Conservation (phyloP, 129 eudicot species). For the Flaveria ramosissima region DNA sequence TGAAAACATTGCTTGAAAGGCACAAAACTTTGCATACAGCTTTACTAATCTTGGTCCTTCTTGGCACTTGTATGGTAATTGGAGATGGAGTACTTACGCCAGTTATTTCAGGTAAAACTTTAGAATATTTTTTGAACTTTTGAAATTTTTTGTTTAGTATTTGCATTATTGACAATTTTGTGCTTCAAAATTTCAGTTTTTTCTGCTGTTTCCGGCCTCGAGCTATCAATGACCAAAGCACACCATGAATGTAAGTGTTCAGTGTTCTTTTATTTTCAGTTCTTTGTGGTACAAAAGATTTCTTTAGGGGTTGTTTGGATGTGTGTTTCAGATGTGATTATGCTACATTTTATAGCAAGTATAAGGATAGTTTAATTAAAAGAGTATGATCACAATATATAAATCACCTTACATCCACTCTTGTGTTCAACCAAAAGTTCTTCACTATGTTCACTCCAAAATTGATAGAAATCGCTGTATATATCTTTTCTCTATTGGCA, state of each 20-base stretch:
- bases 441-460: background rate
- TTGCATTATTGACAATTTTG: slow-evolving; percentile 7
- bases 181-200: slow-evolving; percentile 50
- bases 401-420: background rate
- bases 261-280: slow-evolving; percentile 27
- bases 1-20: slow-evolving; percentile 64
- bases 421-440: background rate
- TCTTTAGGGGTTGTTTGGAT: slow-evolving; percentile 1
- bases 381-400: background rate
- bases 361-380: background rate
- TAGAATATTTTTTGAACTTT: background rate
- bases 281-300: slow-evolving; percentile 15
- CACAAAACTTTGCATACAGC: slow-evolving; percentile 77
- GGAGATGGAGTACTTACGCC: slow-evolving; percentile 90
- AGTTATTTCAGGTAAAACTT: slow-evolving; percentile 61
- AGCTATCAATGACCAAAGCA: slow-evolving; percentile 66
- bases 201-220: slow-evolving; percentile 91
- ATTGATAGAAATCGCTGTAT: background rate
- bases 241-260: slow-evolving; percentile 80
- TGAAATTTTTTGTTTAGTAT: slow-evolving; percentile 2
- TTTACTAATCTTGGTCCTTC: slow-evolving; percentile 74
- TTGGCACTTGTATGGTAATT: slow-evolving; percentile 89
- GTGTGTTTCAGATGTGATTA: background rate
- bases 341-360: background rate
- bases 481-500: background rate